These are phyloP conservation scores for bread wheat (Triticum aestivum) DNA, from an alignment of 176 grass and related monocot genomes.

Conservation along the genomic window IWGSC_CS_RefSeq_v2.1 NC_057797.1:762515974-762516473, in stretches of 20 bases:
- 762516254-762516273: neutral
- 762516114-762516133: neutral
- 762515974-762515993: too few relatives aligned
- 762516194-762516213: neutral
- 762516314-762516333: too few relatives aligned
- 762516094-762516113: neutral
- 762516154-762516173: conserved; percentile 22
- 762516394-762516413: too few relatives aligned
- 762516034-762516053: neutral
- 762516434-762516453: too few relatives aligned
- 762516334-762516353: too few relatives aligned
- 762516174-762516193: conserved; percentile 11
- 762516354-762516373: too few relatives aligned
- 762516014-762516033: neutral
- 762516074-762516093: neutral
- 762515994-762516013: neutral
- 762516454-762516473: too few relatives aligned
- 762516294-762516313: too few relatives aligned
- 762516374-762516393: too few relatives aligned
- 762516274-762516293: too few relatives aligned
- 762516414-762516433: too few relatives aligned
- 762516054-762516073: neutral
- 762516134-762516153: neutral
- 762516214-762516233: neutral
- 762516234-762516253: neutral